phyloP scores from a whole-genome alignment of 768 basidiomycete genomes.

The Imleria badia region DNA sequence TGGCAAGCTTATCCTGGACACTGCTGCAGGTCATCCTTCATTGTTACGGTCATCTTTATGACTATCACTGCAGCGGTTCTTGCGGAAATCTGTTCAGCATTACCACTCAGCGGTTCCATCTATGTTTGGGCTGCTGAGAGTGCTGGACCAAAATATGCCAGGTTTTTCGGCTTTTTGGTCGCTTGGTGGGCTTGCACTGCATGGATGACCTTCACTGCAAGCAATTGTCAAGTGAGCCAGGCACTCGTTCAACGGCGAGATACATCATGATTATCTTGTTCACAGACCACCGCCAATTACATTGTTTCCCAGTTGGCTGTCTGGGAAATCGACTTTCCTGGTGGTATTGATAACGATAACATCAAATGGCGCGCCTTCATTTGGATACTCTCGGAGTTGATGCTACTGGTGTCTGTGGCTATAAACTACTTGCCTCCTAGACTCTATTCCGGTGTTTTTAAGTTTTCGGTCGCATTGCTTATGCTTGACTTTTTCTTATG shows the following conservation, averaged over 20 bases:
- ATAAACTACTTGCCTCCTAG: constrained; percentile 85
- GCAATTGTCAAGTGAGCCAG: constrained; percentile 73
- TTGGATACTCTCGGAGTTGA: constrained; percentile 77
- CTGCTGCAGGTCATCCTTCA: constrained; percentile 72
- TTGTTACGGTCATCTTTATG: constrained; percentile 85
- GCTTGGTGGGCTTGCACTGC: constrained; percentile 94
- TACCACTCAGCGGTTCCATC: constrained; percentile 87
- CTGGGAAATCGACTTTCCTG: constrained; percentile 81
- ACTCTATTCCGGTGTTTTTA: constrained; percentile 75
- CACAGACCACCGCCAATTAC: constrained; percentile 84
- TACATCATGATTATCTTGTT: not conserved
- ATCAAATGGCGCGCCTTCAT: constrained; percentile 85
- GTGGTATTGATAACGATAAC: constrained; percentile 66
- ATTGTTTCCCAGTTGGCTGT: constrained; percentile 81
- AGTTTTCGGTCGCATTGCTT: constrained; percentile 68
- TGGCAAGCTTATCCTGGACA: constrained; percentile 11
- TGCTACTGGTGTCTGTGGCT: constrained; percentile 68
- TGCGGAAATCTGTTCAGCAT: constrained; percentile 88
- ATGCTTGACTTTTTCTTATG: constrained; percentile 88
- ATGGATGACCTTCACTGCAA: constrained; percentile 94
- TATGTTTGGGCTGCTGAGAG: constrained; percentile 95
- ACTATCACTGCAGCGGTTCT: constrained; percentile 82
- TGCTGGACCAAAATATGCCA: constrained; percentile 81
- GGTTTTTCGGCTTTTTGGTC: constrained; percentile 86
- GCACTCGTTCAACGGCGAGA: not conserved